Base-by-base conservation (phyloP, 371 early-diverging fungal genomes). In the Rhizopus stolonifer region DNA sequence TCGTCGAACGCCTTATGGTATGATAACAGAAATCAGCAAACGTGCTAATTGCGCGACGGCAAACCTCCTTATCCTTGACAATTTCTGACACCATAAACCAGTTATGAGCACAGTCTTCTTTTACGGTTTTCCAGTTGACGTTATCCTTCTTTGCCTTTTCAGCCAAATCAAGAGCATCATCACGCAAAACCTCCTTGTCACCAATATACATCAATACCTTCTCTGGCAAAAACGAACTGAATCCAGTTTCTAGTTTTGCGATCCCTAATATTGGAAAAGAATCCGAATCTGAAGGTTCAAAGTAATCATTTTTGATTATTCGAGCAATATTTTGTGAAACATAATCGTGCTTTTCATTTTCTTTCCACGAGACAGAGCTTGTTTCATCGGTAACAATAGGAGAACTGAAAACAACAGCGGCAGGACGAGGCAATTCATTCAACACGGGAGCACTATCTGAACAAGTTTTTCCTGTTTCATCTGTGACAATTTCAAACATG, bases 41-140 rank as follows among this genome's bases (percentile, higher is more conserved):
- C 0, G 48, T 60, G 3, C 23, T 46, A 46, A 72, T 70, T 14
- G 70, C 72, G 10, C 65, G 48, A n/a, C 57, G 61, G 18, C 67
- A 23, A 11, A 69, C 57, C 6, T 55, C 25, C 44, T 65, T 65
- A 39, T 76, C 72, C 52, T 69, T 69, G 25, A 76, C 72, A 1
- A 72, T 69, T 53, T 76, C 76, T 13, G 72, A 55, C 1, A 76
- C 65, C 47, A 67, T 67, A 48, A 76, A 76, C 76, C 76, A 76
- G 43, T 76, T 70, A 48, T 76, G 72, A 1, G 72, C 72, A 26
- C 66, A 65, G 21, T 69, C 68, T 36, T 76, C 76, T 6, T 68
- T 46, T 0, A 76, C 58, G 0, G 54, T 64, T 48, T 76, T 57
- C 51, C 67, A 67, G 11, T 59, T 31, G 3, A 75, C 62, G 10